Evolutionary conservation across 2,329 filamentous ascomycete species (phyloP), one percentile per base, ranked within the genome.

Genomic region (Claviceps citrina): DNA sequence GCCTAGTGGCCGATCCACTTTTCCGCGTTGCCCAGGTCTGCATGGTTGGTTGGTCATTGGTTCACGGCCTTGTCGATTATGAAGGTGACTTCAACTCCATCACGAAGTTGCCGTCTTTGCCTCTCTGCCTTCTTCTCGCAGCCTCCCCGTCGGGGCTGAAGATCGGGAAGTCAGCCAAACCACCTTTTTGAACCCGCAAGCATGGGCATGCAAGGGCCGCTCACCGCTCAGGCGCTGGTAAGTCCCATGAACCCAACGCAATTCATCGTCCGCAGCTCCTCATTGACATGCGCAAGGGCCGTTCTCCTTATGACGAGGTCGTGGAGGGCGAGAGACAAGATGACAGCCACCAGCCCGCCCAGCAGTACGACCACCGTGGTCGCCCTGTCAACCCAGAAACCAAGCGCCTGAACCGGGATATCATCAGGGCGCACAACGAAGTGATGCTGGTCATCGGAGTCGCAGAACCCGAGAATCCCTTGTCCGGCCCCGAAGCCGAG

Each of bases 381-480:
- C 69, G 72, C 8, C 69, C 73, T 3, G 49, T 71, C 37, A 76
- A 76, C 46, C 63, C 63, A 0, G 64, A 67, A 38, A 74, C 70
- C 1, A 71, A 67, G 49, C 59, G 61, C 10, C 65, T 73, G 45
- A 75, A 74, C 46, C 64, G 67, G 36, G 67, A 73, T 43, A 66
- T 76, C 25, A 70, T 77, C 20, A 64, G 73, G 38, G 67, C 73
- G 8, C 73, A 77, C 49, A 77, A 77, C 46, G 72, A 77, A 46
- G 73, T 77, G 3, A 77, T 77, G 73, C 63, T 68, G 15, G 71
- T 75, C 8, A 76, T 77, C 30, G 73, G 73, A 5, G 73, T 76
- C 4, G 73, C 72, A 7, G 73, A 77, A 48, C 68, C 71, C 12
- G 72, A 76, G 39, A 67, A 65, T 38, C 56, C 56, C 7, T 49